phyloP scores from a whole-genome alignment of 768 basidiomycete genomes.

The Amanita polypyramis region DNA sequence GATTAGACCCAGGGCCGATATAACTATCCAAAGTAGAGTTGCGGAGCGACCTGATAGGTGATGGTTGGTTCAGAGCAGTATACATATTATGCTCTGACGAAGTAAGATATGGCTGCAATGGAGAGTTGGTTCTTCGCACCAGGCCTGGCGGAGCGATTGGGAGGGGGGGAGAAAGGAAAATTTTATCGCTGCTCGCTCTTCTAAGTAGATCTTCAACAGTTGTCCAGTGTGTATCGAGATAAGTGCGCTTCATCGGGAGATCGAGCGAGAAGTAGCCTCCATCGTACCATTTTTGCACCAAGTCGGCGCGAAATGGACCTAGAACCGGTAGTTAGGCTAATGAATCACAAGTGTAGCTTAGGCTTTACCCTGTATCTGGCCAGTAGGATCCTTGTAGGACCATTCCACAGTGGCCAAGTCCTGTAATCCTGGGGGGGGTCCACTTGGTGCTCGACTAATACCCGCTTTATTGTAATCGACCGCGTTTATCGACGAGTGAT shows the following conservation, averaged over 20 bases:
- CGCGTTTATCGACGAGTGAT: constrained; percentile 8
- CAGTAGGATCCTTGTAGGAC: constrained; percentile 89
- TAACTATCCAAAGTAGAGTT: constrained; percentile 60
- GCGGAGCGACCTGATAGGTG: constrained; percentile 49
- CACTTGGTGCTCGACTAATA: constrained; percentile 11
- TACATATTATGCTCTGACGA: constrained; percentile 27
- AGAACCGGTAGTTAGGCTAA: background rate
- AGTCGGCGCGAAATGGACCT: constrained; percentile 84
- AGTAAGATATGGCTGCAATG: constrained; percentile 27
- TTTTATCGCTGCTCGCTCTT: constrained; percentile 39
- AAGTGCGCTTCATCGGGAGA: constrained; percentile 76
- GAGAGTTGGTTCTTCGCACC: constrained; percentile 35
- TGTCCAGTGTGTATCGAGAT: constrained; percentile 57
- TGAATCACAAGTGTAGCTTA: constrained; percentile 3
- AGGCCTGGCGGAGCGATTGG: constrained; percentile 44
- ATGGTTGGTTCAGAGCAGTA: constrained; percentile 55
- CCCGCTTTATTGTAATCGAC: background rate
- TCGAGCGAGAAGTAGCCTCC: constrained; percentile 82
- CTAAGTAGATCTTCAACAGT: constrained; percentile 50
- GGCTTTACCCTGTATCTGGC: constrained; percentile 76
- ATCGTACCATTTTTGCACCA: constrained; percentile 94
- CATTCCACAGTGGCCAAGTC: constrained; percentile 66
- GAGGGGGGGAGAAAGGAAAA: constrained; percentile 49
- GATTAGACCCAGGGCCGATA: constrained; percentile 38
- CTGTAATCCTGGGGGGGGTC: constrained; percentile 25